Evolutionary conservation across 441 rosid species (phyloP).

Genomic region (Brassica hybrid): DNA sequence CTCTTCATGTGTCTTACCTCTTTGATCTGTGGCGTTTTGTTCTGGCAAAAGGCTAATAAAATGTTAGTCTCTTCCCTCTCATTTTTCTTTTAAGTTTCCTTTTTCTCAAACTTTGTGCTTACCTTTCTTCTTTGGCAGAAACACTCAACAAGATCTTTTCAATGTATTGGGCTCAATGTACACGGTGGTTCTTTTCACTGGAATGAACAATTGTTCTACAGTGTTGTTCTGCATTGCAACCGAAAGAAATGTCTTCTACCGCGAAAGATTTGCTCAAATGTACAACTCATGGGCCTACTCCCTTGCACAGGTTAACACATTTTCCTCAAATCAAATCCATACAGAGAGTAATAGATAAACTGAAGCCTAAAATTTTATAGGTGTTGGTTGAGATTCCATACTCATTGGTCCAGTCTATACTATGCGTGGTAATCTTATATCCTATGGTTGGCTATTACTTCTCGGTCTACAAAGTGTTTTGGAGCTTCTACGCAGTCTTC

Average conservation of each 20-base stretch:
- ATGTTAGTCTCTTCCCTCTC: slow-evolving; percentile 47
- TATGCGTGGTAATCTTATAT: slow-evolving; percentile 50
- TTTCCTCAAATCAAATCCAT: neutral
- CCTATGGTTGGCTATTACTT: slow-evolving; percentile 55
- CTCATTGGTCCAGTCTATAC: slow-evolving; percentile 41
- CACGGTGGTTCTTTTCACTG: slow-evolving; percentile 54
- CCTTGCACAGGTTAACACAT: slow-evolving; percentile 57
- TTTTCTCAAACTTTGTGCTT: neutral
- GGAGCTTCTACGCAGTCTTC: slow-evolving; percentile 53
- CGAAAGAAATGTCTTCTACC: slow-evolving; percentile 58
- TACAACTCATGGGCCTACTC: slow-evolving; percentile 69
- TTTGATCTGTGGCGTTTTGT: slow-evolving; percentile 56
- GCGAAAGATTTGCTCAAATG: slow-evolving; percentile 80
- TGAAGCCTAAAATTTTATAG: slow-evolving; percentile 31
- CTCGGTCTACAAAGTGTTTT: slow-evolving; percentile 53
- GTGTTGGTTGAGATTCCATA: slow-evolving; percentile 60
- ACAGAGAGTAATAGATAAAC: neutral
- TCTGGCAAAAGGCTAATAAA: slow-evolving; percentile 65
- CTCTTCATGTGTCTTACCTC: slow-evolving; percentile 45
- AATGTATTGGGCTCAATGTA: slow-evolving; percentile 60
- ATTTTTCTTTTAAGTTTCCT: slow-evolving; percentile 12
- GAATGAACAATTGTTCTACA: slow-evolving; percentile 63
- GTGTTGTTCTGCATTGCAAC: slow-evolving; percentile 58
- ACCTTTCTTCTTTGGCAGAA: slow-evolving; percentile 40
- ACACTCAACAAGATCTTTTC: slow-evolving; percentile 65